phyloP scores from a whole-genome alignment of 78 protist species.

The Speleostelium caveatum region DNA sequence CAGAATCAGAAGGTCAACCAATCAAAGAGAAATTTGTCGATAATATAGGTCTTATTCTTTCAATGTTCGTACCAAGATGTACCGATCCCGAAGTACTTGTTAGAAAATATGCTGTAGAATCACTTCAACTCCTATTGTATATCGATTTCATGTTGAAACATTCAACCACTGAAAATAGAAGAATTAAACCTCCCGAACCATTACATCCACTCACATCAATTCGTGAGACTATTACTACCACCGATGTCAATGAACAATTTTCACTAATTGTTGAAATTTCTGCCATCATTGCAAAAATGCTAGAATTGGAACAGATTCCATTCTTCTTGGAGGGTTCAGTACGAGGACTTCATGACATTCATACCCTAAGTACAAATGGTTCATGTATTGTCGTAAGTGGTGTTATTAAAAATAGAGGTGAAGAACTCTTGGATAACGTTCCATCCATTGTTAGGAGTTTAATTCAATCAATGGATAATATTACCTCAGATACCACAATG shows the following conservation, averaged over 20 bases:
- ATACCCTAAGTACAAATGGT: slow-evolving; percentile 70
- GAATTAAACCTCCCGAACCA: slow-evolving; percentile 52
- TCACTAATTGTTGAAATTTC: slow-evolving; percentile 75
- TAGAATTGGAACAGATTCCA: slow-evolving; percentile 52
- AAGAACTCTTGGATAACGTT: slow-evolving; percentile 54
- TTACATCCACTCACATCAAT: slow-evolving; percentile 55
- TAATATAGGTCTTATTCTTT: slow-evolving; percentile 36
- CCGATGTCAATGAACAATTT: slow-evolving; percentile 81
- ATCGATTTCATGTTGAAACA: slow-evolving; percentile 54
- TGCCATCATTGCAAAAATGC: slow-evolving; percentile 45
- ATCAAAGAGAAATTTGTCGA: slow-evolving; percentile 47
- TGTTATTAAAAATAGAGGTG: slow-evolving; percentile 71
- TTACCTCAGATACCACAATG: slow-evolving; percentile 73
- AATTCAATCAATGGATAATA: slow-evolving; percentile 40
- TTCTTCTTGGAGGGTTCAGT: slow-evolving; percentile 53
- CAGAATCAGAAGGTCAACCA: slow-evolving; percentile 41
- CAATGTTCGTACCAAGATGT: slow-evolving; percentile 71
- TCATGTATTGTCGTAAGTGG: slow-evolving; percentile 85
- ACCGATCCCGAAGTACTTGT: slow-evolving; percentile 69
- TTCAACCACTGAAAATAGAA: slow-evolving; percentile 30
- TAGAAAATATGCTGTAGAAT: slow-evolving; percentile 60
- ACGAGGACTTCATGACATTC: slow-evolving; percentile 75
- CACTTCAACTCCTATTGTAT: slow-evolving; percentile 60
- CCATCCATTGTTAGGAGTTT: slow-evolving; percentile 51
- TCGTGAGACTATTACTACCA: slow-evolving; percentile 49